A percentile compares a stretch with the other conserved stretches of the same genome.
These are phyloP conservation scores for Trichophyton simii DNA, from an alignment of 2,329 filamentous ascomycete species.

Conservation along the genomic window DNA sequence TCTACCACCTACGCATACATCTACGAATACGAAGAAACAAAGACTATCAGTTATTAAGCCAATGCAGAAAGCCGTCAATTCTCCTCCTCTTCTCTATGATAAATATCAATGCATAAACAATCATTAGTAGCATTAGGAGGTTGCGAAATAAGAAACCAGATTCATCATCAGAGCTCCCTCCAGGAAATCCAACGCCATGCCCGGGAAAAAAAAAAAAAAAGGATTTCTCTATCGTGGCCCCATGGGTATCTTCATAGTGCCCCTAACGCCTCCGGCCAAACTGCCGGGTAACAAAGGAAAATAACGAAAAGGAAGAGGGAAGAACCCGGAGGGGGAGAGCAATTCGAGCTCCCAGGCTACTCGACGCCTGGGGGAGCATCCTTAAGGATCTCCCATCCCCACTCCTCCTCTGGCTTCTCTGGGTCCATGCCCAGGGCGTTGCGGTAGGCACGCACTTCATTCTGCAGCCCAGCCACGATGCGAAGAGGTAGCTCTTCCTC, in stretches of 20 bases:
- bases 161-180: not conserved
- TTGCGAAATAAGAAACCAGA: not conserved
- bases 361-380: conserved; percentile 17
- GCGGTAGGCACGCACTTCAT: conserved; percentile 37
- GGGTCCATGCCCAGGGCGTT: conserved; percentile 37
- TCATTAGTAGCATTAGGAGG: not conserved
- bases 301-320: not conserved
- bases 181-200: not conserved
- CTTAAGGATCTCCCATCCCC: conserved; percentile 38
- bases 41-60: not conserved
- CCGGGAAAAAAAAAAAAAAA: not conserved
- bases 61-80: not conserved
- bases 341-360: conserved; percentile 5
- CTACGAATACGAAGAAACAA: not conserved
- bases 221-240: not conserved
- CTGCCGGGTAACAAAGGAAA: not conserved
- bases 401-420: conserved; percentile 38
- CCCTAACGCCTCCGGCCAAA: not conserved
- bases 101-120: not conserved
- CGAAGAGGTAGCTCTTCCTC: conserved; percentile 36
- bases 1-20: too few relatives aligned
- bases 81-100: not conserved
- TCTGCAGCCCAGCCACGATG: conserved; percentile 36
- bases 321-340: not conserved
- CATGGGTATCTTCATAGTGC: not conserved